A percentile compares a stretch with the other conserved stretches of the same genome.
Evolutionary conservation across 2,329 filamentous ascomycete species (phyloP).

Genomic region (Corinectria fuckeliana): DNA sequence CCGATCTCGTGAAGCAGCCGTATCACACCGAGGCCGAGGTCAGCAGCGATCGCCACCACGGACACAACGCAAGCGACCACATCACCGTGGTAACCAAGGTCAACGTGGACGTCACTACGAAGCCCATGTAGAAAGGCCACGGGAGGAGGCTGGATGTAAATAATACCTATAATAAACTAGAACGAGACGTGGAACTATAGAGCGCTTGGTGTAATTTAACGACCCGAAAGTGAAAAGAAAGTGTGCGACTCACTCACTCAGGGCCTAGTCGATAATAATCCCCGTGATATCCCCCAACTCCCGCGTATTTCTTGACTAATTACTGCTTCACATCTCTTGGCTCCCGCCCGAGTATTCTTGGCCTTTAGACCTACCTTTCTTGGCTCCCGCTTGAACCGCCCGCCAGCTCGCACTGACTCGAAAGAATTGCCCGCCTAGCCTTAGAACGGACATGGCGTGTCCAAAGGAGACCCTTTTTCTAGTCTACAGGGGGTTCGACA

Average conservation of each 20-base stretch:
- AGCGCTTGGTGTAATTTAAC: neutral
- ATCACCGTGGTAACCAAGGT: conserved; percentile 40
- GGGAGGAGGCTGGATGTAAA: conserved; percentile 1
- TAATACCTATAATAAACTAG: too few species aligned
- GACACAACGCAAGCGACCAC: conserved; percentile 20
- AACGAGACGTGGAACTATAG: too few species aligned
- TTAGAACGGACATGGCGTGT: conserved; percentile 10
- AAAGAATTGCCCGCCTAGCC: conserved; percentile 6
- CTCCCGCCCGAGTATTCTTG: neutral
- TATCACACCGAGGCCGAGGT: conserved; percentile 15
- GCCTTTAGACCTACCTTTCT: too few species aligned
- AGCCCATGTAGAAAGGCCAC: too few species aligned
- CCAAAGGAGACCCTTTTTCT: too few species aligned
- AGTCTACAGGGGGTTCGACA: too few species aligned
- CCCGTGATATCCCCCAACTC: neutral
- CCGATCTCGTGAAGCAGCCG: conserved; percentile 24
- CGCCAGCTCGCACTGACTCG: neutral
- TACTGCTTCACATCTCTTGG: neutral
- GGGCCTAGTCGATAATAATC: neutral
- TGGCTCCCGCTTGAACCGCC: conserved; percentile 19
- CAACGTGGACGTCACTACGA: conserved; percentile 37
- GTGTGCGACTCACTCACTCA: neutral
- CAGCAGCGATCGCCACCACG: conserved; percentile 1
- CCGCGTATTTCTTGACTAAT: too few species aligned
- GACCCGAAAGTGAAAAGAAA: neutral